phyloP scores from a whole-genome alignment of 768 basidiomycete genomes.

The Termitomyces sp. region DNA sequence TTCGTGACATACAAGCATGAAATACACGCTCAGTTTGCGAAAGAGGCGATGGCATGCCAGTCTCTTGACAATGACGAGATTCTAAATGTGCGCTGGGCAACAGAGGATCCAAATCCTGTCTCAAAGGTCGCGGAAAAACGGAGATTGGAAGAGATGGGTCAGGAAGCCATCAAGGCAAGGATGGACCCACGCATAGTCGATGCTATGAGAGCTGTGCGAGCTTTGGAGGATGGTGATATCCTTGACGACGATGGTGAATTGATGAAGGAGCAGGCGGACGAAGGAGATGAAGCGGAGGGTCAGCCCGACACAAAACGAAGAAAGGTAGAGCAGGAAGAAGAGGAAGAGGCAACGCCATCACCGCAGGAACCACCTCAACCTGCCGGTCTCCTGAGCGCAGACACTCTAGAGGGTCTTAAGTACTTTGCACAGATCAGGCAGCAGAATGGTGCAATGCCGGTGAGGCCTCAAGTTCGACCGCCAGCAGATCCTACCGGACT shows the following conservation, averaged over 20 bases:
- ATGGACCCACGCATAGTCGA: slow-evolving; percentile 89
- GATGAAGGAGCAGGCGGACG: slow-evolving; percentile 22
- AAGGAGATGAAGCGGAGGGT: slow-evolving; percentile 28
- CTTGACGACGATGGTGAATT: slow-evolving; percentile 35
- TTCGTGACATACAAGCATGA: slow-evolving; percentile 95
- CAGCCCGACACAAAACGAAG: slow-evolving; percentile 30
- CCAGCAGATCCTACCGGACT: slow-evolving; percentile 40
- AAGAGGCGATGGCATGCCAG: slow-evolving; percentile 98
- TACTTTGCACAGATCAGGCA: slow-evolving; percentile 87
- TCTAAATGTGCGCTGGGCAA: slow-evolving; percentile 98
- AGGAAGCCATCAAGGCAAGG: slow-evolving; percentile 76
- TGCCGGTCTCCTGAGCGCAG: slow-evolving; percentile 67
- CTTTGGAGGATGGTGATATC: slow-evolving; percentile 77
- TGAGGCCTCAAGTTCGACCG: slow-evolving; percentile 23
- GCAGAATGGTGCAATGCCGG: slow-evolving; percentile 42
- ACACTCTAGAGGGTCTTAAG: slow-evolving; percentile 85
- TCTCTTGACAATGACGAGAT: slow-evolving; percentile 97
- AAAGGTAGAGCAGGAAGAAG: slow-evolving; percentile 21
- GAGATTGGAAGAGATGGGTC: slow-evolving; percentile 78
- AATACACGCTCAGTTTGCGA: slow-evolving; percentile 88
- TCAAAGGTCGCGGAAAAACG: slow-evolving; percentile 83
- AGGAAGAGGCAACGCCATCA: slow-evolving; percentile 15
- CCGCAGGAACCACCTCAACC: slow-evolving; percentile 29
- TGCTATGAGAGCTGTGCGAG: slow-evolving; percentile 80
- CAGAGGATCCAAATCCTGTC: slow-evolving; percentile 95